Percentiles rank a stretch among this genome's conserved stretches.
phyloP scores from a whole-genome alignment of 2,329 filamentous ascomycete genomes.

The Aspergillus sp. region DNA sequence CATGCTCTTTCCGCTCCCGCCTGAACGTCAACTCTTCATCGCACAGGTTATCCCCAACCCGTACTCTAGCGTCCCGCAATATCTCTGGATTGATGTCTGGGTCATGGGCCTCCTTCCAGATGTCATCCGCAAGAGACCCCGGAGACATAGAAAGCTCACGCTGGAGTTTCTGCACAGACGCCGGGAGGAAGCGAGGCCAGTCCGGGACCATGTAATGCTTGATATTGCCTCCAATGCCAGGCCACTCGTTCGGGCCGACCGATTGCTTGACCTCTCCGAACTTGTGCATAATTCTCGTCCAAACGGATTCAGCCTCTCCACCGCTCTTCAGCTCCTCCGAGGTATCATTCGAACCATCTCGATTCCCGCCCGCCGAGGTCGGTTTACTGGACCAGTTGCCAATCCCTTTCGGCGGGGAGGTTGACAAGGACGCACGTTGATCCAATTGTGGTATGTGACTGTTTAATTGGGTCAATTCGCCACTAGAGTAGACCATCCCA shows the following conservation, averaged over 20 bases:
- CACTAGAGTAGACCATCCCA: conserved; percentile 16
- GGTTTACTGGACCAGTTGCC: conserved; percentile 8
- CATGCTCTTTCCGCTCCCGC: conserved; percentile 56
- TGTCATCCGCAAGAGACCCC: conserved; percentile 81
- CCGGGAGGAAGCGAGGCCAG: conserved; percentile 70
- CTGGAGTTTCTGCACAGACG: conserved; percentile 72
- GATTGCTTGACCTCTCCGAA: conserved; percentile 33
- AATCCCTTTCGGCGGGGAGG: conserved; percentile 7
- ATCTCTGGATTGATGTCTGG: conserved; percentile 80
- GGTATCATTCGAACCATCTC: conserved; percentile 4
- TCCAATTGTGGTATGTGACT: conserved; percentile 11
- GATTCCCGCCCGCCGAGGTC: conserved; percentile 8
- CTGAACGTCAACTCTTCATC: conserved; percentile 72
- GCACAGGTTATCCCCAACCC: conserved; percentile 73
- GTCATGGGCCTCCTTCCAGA: conserved; percentile 87
- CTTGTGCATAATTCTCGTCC: conserved; percentile 43
- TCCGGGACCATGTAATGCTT: conserved; percentile 67
- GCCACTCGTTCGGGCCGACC: conserved; percentile 33
- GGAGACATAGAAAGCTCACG: conserved; percentile 78
- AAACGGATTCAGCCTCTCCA: conserved; percentile 29
- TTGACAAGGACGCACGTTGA: conserved; percentile 18
- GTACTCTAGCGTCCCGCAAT: conserved; percentile 66
- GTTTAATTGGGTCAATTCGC: conserved; percentile 16
- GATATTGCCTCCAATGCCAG: conserved; percentile 44
- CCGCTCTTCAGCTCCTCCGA: conserved; percentile 6